These are phyloP conservation scores for Aspergillus ibericus DNA, from an alignment of 2,329 filamentous ascomycete genomes.

Conservation along the genomic window DNA sequence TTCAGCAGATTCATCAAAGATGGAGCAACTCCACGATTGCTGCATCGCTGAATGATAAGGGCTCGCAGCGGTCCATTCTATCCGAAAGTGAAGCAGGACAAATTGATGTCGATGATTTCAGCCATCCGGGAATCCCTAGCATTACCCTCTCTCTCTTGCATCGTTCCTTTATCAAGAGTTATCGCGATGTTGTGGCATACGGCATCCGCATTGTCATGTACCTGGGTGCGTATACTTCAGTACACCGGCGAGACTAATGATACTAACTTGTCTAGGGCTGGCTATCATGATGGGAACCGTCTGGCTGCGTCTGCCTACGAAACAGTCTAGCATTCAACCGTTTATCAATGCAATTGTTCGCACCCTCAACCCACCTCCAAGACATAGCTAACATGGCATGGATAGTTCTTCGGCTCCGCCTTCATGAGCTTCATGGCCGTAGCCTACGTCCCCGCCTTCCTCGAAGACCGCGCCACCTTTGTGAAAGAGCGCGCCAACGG, in stretches of 20 bases:
- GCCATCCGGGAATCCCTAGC: conserved; percentile 47
- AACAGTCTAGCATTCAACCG: conserved; percentile 73
- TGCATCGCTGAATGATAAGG: conserved; percentile 29
- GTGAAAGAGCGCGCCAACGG: conserved; percentile 79
- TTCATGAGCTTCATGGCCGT: conserved; percentile 83
- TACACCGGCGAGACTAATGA: conserved; percentile 1
- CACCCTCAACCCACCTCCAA: neutral
- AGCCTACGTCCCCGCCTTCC: conserved; percentile 79
- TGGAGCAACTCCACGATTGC: conserved; percentile 56
- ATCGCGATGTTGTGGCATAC: conserved; percentile 81
- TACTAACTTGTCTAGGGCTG: conserved; percentile 50
- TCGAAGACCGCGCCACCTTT: conserved; percentile 74
- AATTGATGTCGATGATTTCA: conserved; percentile 19
- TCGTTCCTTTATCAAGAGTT: conserved; percentile 77
- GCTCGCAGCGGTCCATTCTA: conserved; percentile 19
- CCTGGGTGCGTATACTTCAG: conserved; percentile 47
- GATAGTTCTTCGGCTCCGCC: conserved; percentile 65
- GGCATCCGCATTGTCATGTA: conserved; percentile 84
- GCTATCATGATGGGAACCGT: conserved; percentile 88
- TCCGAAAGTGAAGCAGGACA: conserved; percentile 28
- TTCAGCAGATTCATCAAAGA: conserved; percentile 54
- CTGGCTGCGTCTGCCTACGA: conserved; percentile 69
- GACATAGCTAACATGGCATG: neutral
- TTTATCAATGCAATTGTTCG: conserved; percentile 75
- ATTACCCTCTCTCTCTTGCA: conserved; percentile 69